phyloP scores from a whole-genome alignment of 83 land plant genomes.

The Isoetes engelmannii region DNA sequence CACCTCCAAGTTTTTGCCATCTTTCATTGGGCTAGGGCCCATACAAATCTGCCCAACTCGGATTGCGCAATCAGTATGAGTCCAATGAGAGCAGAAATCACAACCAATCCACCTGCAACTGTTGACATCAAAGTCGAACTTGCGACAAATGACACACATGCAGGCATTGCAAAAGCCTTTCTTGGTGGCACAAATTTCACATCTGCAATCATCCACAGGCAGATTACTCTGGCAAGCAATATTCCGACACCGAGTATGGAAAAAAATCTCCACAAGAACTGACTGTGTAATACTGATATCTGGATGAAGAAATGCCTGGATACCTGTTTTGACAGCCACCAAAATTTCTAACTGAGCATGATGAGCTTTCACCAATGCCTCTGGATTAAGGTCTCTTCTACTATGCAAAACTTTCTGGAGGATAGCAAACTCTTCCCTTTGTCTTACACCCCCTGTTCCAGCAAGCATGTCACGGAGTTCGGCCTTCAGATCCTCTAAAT shows the following conservation, averaged over 20 bases:
- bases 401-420: slow-evolving; percentile 69
- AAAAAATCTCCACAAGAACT: slow-evolving; percentile 71
- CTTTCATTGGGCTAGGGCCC: slow-evolving; percentile 42
- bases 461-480: slow-evolving; percentile 50
- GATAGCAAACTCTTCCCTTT: slow-evolving; percentile 69
- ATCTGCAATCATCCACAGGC: slow-evolving; percentile 82
- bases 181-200: slow-evolving; percentile 68
- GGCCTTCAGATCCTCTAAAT: slow-evolving; percentile 61
- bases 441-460: slow-evolving; percentile 46
- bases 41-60: slow-evolving; percentile 58
- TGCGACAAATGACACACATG: slow-evolving; percentile 89
- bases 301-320: slow-evolving; percentile 89
- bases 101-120: slow-evolving; percentile 95
- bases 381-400: slow-evolving; percentile 64
- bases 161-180: slow-evolving; percentile 90
- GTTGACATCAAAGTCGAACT: slow-evolving; percentile 93
- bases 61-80: slow-evolving; percentile 92
- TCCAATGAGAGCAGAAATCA: slow-evolving; percentile 91
- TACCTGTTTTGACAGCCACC: slow-evolving; percentile 83
- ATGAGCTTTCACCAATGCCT: slow-evolving; percentile 56
- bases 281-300: slow-evolving; percentile 64
- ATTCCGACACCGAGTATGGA: slow-evolving; percentile 78
- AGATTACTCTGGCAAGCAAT: slow-evolving; percentile 72
- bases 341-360: slow-evolving; percentile 74
- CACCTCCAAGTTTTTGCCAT: slow-evolving; percentile 45